Conservation (phyloP, 2,329 filamentous ascomycete species). For the Clarireedia paspali region DNA sequence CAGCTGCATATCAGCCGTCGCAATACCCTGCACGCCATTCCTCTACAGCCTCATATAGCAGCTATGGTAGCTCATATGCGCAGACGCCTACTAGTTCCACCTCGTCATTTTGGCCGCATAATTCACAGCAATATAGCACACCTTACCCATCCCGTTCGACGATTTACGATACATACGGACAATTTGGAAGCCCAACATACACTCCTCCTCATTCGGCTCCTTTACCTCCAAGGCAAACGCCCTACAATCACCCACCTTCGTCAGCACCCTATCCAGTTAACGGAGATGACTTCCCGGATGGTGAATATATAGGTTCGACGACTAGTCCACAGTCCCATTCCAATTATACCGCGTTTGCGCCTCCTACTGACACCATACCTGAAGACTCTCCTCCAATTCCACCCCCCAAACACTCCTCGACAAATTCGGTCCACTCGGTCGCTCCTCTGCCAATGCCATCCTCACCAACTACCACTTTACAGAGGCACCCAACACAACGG, state of each 20-base stretch:
- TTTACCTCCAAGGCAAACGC: conserved; percentile 19
- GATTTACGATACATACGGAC: conserved; percentile 20
- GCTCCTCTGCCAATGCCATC: conserved; percentile 11
- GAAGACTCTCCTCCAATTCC: conserved; percentile 13
- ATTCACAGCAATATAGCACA: conserved; percentile 17
- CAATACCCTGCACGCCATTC: conserved; percentile 48
- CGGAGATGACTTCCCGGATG: conserved; percentile 19
- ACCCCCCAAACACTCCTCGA: conserved; percentile 19
- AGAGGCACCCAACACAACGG: conserved; percentile 29
- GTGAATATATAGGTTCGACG: conserved; percentile 20
- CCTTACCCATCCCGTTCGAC: conserved; percentile 19
- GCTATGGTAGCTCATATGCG: conserved; percentile 27
- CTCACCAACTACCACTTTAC: conserved; percentile 16
- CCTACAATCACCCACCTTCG: conserved; percentile 19
- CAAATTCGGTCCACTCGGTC: conserved; percentile 13
- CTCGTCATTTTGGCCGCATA: conserved; percentile 24
- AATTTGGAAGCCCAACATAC: conserved; percentile 21
- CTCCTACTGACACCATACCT: conserved; percentile 6
- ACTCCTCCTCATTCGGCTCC: conserved; percentile 13
- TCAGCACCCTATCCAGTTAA: conserved; percentile 23
- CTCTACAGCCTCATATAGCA: conserved; percentile 47
- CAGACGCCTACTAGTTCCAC: conserved; percentile 37
- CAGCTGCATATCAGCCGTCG: conserved; percentile 37
- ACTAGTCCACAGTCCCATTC: conserved; percentile 16
- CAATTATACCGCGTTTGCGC: conserved; percentile 17